Base-by-base conservation (phyloP, 129 eudicot species). In the Artemisia argyi region DNA sequence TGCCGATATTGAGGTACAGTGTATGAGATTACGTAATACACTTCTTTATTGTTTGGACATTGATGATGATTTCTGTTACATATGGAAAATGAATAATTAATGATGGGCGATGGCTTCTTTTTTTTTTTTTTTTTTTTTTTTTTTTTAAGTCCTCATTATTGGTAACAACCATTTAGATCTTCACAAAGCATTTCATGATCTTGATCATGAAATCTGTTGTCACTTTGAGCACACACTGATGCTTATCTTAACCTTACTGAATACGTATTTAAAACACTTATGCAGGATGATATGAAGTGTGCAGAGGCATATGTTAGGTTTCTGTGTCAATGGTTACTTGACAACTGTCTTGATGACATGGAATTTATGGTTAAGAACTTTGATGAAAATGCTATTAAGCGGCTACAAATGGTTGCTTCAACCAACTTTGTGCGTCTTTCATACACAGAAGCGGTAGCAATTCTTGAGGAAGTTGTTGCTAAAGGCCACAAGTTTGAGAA, bases 211-310 rank as follows among this genome's bases (percentile, higher is more conserved):
- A 32, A n/a, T 15, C 52, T 54, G 14, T 69, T 30, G 35, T 30
- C 35, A 30, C 35, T 30, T 30, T 3, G 35, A 50, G n/a, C 7
- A 54, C 52, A 5, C 1, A 17, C 51, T 54, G 64, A 17, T 53
- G 18, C 12, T 11, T 48, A 48, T 61, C 28, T 63, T 52, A 28
- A 18, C 42, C 17, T 65, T 67, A 17, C 63, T 47, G 28, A 35
- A 39, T 63, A 15, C 39, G 63, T 24, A 44, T 53, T 62, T 13
- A 11, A 11, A 14, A 57, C 39, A 30, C 53, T 24, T 65, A 46
- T 87, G 76, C 69, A 92, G 98, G 95, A 92, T 78, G 95, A 89
- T 74, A 92, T 92, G 98, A 89, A 86, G 70, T 89, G 91, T 65
- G 98, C 96, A 15, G 98, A 93, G 81, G 95, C 88, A 19, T 93